Base-by-base conservation (phyloP, 2,329 filamentous ascomycete genomes). In the Elsinoe australis region DNA sequence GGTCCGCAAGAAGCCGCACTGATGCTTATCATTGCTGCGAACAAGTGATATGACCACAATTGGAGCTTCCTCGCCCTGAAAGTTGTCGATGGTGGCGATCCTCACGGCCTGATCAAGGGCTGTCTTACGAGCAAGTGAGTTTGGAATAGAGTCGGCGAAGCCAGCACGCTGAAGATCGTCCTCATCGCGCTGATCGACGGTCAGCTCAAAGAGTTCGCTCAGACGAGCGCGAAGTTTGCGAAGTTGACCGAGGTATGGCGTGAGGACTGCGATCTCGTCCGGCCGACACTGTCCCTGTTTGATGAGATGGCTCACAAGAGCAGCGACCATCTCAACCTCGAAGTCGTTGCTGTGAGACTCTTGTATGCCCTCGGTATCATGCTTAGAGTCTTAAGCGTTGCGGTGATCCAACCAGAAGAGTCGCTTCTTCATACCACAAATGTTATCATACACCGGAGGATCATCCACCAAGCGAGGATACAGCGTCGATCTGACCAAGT, bases 61-160 rank as follows among this genome's bases (percentile, higher is more conserved):
- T 45, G 85, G 81, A 1, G 79, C 80, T 56, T 89, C 83, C 58
- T 89, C 83, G 0, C 84, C 85, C 55, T 89, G 83, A 49, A 86
- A 88, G 53, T 87, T 88, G 54, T 64, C 60, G 45, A 32, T 47
- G 5, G 50, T 52, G 58, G 38, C 31, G 35, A 51, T 31, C n/a
- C 49, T 22, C 3, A 51, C 34, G 7, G 49, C 49, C 3, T 21
- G 33, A n/a, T 29, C 41, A 9, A 45, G 39, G 14, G 51, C 49
- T 14, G 21, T 50, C 34, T 50, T 51, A 38, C 44, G 44, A 18
- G 32, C 22, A 26, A 39, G 22, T 1, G 41, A 28, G 1, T 41
- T 36, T 1, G 21, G n/a, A 10, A 42, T 32, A 17, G 28, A 19
- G 12, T 35, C 15, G 4, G 21, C 10, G 7, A 15, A 33, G n/a